These are phyloP conservation scores for Zymoseptoria passerinii DNA, from an alignment of 2,329 filamentous ascomycete genomes.

Conservation along the genomic window DNA sequence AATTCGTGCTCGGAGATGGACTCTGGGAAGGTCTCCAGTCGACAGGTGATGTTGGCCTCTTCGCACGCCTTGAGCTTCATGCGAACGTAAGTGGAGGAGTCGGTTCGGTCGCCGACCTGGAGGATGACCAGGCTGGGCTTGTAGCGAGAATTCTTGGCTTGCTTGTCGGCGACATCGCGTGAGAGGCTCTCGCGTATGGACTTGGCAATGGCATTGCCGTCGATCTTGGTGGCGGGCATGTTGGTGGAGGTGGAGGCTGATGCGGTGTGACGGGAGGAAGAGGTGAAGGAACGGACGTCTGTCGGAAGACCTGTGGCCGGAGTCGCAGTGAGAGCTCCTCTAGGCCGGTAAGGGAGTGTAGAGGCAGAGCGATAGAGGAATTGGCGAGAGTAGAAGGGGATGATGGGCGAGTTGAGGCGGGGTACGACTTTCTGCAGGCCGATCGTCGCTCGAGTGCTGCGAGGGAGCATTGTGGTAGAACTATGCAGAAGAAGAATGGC, in stretches of 20 bases:
- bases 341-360: background rate
- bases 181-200: constrained; percentile 76
- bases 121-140: constrained; percentile 88
- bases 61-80: constrained; percentile 98
- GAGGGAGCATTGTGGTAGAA: background rate
- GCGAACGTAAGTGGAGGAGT: constrained; percentile 91
- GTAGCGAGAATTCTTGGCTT: constrained; percentile 77
- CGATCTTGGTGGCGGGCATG: constrained; percentile 87
- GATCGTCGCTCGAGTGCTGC: constrained; percentile 1
- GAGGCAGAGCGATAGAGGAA: constrained; percentile 2
- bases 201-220: constrained; percentile 92
- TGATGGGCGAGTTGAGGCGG: background rate
- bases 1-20: constrained; percentile 77
- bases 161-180: constrained; percentile 70
- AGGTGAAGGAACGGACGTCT: constrained; percentile 35
- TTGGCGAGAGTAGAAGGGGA: constrained; percentile 1
- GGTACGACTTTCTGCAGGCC: constrained; percentile 6
- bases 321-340: background rate
- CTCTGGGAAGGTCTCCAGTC: constrained; percentile 75
- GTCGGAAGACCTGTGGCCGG: constrained; percentile 1
- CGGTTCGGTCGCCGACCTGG: constrained; percentile 88
- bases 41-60: constrained; percentile 88
- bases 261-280: background rate
- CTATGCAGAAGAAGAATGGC: background rate
- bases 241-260: constrained; percentile 35